Conservation (phyloP, 169 alveolate species). For the Plasmodium berghei region DNA sequence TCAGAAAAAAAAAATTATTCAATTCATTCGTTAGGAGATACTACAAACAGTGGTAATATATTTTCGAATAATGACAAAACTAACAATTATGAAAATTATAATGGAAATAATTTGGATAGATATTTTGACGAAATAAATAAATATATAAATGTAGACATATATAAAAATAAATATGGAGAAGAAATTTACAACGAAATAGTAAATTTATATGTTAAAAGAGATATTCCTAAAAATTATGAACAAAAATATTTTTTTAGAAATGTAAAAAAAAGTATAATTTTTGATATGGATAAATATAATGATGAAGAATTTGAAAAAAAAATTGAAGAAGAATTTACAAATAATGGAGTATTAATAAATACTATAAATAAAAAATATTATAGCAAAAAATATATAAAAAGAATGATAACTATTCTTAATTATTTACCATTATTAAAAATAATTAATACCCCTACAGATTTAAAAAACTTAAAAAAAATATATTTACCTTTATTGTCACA, state of each 20-base stretch:
- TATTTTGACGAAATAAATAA: conserved; percentile 43
- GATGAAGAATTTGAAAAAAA: conserved; percentile 26
- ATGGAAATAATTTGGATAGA: conserved; percentile 1
- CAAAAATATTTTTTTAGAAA: conserved; percentile 15
- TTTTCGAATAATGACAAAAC: too few relatives aligned
- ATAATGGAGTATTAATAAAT: conserved; percentile 51
- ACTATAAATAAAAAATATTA: conserved; percentile 53
- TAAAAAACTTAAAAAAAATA: conserved; percentile 34
- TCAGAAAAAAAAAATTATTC: too few relatives aligned
- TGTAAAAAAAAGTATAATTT: conserved; percentile 54
- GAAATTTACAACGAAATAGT: conserved; percentile 38
- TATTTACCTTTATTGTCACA: conserved; percentile 64
- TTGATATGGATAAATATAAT: conserved; percentile 64
- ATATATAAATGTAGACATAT: conserved; percentile 32
- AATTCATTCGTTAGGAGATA: too few relatives aligned
- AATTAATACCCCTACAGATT: conserved; percentile 51
- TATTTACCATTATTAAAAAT: conserved; percentile 60
- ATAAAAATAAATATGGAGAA: conserved; percentile 30
- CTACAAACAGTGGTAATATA: too few relatives aligned
- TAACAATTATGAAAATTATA: too few relatives aligned
- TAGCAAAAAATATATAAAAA: conserved; percentile 26
- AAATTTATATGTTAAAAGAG: conserved; percentile 56
- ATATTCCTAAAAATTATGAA: conserved; percentile 55
- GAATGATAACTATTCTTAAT: conserved; percentile 9
- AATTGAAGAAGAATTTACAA: conserved; percentile 46